Evolutionary conservation across 345 rosid species (phyloP).

Genomic region (Hypericum perforatum): DNA sequence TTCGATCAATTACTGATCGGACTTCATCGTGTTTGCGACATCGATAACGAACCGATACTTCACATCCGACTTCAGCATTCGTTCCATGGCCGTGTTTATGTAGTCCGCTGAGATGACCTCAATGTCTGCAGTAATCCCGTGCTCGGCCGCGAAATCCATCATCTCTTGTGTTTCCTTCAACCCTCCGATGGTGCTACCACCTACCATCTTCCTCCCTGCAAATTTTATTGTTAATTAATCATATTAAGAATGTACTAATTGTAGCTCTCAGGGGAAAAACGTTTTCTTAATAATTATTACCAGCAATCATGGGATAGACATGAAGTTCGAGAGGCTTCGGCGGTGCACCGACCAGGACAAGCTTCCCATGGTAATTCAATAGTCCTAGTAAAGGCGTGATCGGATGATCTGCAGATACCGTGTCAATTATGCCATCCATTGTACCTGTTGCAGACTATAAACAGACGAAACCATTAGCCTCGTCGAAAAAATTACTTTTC

Average conservation of each 20-base stretch:
- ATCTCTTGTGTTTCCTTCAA: constrained; percentile 1
- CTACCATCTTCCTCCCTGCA: constrained; percentile 1
- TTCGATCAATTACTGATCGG: not conserved
- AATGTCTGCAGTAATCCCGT: not conserved
- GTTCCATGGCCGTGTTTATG: not conserved
- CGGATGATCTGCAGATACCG: constrained; percentile 4
- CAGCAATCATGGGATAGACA: not conserved
- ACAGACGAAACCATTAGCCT: not conserved
- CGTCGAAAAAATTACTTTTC: not conserved
- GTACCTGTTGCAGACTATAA: not conserved
- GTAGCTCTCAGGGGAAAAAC: no score
- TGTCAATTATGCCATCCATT: not conserved
- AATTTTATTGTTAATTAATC: not conserved
- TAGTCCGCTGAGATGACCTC: not conserved
- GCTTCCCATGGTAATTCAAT: constrained; percentile 5
- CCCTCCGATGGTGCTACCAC: not conserved
- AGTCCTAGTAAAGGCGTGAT: not conserved
- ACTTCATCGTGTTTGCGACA: not conserved
- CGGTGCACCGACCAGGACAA: constrained; percentile 6
- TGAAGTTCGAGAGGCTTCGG: constrained; percentile 9
- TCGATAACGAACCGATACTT: not conserved
- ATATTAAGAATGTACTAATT: no score
- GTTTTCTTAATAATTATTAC: no score
- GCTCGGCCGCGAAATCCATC: constrained; percentile 2
- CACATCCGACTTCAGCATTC: not conserved